Evolutionary conservation across 352 stramenopile genomes (phyloP).

Genomic region (Phytophthora gonapodyides): DNA sequence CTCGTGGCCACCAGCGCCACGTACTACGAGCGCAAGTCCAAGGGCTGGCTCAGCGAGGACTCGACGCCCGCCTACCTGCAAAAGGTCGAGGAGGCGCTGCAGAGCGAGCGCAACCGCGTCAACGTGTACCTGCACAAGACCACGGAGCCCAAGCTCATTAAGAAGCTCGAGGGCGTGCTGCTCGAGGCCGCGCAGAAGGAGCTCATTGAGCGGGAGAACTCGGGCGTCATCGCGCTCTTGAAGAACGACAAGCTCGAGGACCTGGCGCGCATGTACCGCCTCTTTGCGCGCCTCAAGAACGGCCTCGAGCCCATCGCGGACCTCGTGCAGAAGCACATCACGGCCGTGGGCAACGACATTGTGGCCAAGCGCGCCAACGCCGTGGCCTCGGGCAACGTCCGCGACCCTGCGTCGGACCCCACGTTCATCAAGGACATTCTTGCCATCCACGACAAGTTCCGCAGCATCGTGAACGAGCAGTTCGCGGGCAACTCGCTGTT

Average conservation of each 20-base stretch:
- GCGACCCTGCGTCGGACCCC: constrained; percentile 92
- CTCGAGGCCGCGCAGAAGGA: constrained; percentile 95
- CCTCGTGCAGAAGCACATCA: constrained; percentile 97
- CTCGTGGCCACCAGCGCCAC: constrained; percentile 92
- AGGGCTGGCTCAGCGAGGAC: constrained; percentile 97
- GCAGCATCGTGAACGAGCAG: constrained; percentile 96
- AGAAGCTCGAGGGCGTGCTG: constrained; percentile 93
- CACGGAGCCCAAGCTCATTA: constrained; percentile 96
- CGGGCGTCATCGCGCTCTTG: constrained; percentile 94
- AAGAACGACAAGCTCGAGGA: constrained; percentile 98
- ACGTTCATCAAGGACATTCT: constrained; percentile 99
- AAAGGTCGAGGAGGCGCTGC: constrained; percentile 90
- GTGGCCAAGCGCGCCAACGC: constrained; percentile 84
- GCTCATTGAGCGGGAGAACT: constrained; percentile 98
- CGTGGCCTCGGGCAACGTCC: constrained; percentile 92
- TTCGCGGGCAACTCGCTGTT: constrained; percentile 98
- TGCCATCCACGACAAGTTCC: constrained; percentile 98
- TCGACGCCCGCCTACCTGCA: constrained; percentile 98
- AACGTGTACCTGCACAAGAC: constrained; percentile 96
- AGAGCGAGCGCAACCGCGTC: constrained; percentile 88
- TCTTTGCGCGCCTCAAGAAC: constrained; percentile 97
- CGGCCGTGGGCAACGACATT: constrained; percentile 86
- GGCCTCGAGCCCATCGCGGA: constrained; percentile 97
- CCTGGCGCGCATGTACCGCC: constrained; percentile 97
- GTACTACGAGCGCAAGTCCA: constrained; percentile 97